These are phyloP conservation scores for Lentinula sp. DNA, from an alignment of 768 basidiomycete genomes.

Conservation along the genomic window DNA sequence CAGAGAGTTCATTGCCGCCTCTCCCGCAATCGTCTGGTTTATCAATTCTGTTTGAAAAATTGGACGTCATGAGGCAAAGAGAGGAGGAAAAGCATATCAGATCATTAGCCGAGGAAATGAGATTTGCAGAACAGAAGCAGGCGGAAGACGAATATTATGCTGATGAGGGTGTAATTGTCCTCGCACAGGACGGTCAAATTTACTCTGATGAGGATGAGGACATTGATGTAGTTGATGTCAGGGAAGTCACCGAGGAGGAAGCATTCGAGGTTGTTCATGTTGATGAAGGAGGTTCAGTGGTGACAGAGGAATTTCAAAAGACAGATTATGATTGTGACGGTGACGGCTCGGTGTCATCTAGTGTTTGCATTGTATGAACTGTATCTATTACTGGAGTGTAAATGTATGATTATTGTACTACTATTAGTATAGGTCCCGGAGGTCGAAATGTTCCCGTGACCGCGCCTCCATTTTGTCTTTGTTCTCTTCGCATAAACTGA, in stretches of 20 bases:
- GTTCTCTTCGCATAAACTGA: too few relatives aligned
- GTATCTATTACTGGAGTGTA: not conserved
- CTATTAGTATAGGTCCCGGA: not conserved
- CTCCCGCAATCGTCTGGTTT: not conserved
- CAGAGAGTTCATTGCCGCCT: not conserved
- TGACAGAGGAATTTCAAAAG: not conserved
- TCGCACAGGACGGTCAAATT: not conserved
- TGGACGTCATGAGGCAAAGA: not conserved
- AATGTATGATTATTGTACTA: not conserved
- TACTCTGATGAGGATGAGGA: not conserved
- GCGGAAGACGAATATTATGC: not conserved
- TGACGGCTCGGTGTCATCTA: not conserved
- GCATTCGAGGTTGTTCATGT: not conserved
- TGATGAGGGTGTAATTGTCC: not conserved
- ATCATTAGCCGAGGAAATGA: conserved; percentile 1
- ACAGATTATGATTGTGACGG: not conserved
- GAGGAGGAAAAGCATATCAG: not conserved
- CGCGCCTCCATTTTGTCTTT: not conserved
- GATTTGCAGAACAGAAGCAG: not conserved
- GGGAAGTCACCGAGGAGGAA: not conserved
- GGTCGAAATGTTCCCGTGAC: not conserved
- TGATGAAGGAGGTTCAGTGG: not conserved
- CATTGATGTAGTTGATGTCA: not conserved
- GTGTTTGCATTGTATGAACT: not conserved
- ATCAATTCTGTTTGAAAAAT: not conserved